Conservation (phyloP, 2,329 filamentous ascomycete genomes). For the Lasiodiplodia citricola region DNA sequence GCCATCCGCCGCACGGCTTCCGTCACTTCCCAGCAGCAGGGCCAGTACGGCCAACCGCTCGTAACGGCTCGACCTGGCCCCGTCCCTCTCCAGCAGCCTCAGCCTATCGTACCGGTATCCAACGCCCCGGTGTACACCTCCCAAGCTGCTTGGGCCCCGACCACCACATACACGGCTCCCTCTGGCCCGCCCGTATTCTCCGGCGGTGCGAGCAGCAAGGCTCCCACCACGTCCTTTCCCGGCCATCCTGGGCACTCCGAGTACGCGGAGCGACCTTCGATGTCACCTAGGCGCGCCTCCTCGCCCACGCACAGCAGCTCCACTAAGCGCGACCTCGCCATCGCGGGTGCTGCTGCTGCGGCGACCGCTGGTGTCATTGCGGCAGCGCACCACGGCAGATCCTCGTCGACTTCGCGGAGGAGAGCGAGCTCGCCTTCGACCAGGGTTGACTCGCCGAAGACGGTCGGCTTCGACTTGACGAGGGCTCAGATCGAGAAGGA, state of each 20-base stretch:
- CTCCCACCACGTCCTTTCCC: conserved; percentile 27
- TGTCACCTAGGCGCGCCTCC: conserved; percentile 49
- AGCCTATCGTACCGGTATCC: conserved; percentile 76
- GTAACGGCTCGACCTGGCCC: conserved; percentile 48
- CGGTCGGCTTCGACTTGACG: conserved; percentile 63
- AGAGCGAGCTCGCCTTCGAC: conserved; percentile 13
- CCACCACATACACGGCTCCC: conserved; percentile 48
- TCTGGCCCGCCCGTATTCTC: conserved; percentile 49
- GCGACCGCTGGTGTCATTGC: conserved; percentile 46
- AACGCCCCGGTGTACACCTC: conserved; percentile 65
- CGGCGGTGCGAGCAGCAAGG: conserved; percentile 28
- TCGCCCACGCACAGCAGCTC: conserved; percentile 49
- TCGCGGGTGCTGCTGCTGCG: conserved; percentile 50
- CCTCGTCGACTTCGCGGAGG: conserved; percentile 13
- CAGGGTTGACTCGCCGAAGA: conserved; percentile 42
- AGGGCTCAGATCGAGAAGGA: conserved; percentile 61
- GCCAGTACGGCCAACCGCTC: conserved; percentile 43
- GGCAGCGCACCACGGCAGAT: background rate
- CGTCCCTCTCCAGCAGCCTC: conserved; percentile 81
- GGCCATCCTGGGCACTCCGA: background rate
- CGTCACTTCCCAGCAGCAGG: conserved; percentile 46
- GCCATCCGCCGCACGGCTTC: conserved; percentile 57
- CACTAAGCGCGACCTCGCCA: conserved; percentile 48
- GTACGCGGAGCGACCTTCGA: conserved; percentile 31
- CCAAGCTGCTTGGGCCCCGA: conserved; percentile 42